A percentile compares a stretch with the other conserved stretches of the same genome.
Evolutionary conservation across 2,329 filamentous ascomycete genomes (phyloP).

Genomic region (Penicillium hesseltinei): DNA sequence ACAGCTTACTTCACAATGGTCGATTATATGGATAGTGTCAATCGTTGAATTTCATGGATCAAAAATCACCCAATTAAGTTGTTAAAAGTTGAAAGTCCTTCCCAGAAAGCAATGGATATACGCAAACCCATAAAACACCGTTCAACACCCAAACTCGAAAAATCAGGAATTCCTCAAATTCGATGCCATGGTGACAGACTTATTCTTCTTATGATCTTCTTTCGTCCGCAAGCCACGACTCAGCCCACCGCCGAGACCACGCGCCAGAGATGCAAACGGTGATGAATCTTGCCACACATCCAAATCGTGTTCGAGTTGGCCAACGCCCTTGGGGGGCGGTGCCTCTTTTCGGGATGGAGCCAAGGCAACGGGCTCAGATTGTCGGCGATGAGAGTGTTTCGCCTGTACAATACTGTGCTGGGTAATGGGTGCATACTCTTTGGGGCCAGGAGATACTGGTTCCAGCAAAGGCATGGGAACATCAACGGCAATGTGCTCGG

Average conservation of each 20-base stretch:
- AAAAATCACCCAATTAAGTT: background rate
- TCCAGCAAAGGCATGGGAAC: slow-evolving; percentile 33
- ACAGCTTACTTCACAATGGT: background rate
- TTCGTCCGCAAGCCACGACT: slow-evolving; percentile 40
- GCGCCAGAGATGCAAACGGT: slow-evolving; percentile 41
- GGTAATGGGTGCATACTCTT: background rate
- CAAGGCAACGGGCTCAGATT: slow-evolving; percentile 17
- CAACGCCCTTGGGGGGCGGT: slow-evolving; percentile 15
- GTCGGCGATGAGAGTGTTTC: slow-evolving; percentile 21
- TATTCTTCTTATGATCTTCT: slow-evolving; percentile 32
- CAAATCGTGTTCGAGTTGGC: slow-evolving; percentile 36
- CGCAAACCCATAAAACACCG: background rate
- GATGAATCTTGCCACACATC: slow-evolving; percentile 37
- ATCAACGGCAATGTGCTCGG: slow-evolving; percentile 36
- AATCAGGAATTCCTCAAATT: slow-evolving; percentile 8
- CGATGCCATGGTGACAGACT: slow-evolving; percentile 14
- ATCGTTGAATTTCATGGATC: background rate
- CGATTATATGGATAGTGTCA: background rate
- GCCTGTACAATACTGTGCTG: slow-evolving; percentile 12
- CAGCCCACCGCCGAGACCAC: slow-evolving; percentile 44
- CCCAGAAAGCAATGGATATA: slow-evolving; percentile 14
- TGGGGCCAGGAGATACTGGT: slow-evolving; percentile 14
- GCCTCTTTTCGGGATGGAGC: slow-evolving; percentile 15
- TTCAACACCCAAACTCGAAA: slow-evolving; percentile 2
- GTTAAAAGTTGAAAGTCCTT: background rate